A percentile compares a stretch with the other conserved stretches of the same genome.
Evolutionary conservation across 495 filamentous ascomycete genomes (phyloP).

Genomic region (Aspergillus baeticus): DNA sequence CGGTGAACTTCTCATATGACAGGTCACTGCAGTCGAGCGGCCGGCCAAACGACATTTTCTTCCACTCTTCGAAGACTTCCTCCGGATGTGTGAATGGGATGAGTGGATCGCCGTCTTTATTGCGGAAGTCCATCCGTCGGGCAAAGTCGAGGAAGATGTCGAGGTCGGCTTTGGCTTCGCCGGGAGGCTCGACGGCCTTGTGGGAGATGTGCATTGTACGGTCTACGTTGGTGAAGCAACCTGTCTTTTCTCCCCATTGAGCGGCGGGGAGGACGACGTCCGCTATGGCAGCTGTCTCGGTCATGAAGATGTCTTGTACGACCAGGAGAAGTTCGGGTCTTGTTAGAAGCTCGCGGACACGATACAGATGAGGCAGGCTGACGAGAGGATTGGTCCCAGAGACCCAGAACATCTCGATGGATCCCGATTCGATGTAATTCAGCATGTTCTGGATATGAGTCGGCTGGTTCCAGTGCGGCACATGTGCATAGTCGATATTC

Average conservation of each 20-base stretch:
- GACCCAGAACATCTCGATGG: constrained; percentile 10
- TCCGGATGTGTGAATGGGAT: constrained; percentile 15
- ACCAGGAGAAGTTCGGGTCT: constrained; percentile 1
- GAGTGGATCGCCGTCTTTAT: constrained; percentile 20
- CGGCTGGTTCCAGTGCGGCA: constrained; percentile 8
- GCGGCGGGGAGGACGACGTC: constrained; percentile 21
- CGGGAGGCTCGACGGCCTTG: constrained; percentile 22
- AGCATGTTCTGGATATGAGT: constrained; percentile 9
- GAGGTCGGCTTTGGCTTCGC: constrained; percentile 12
- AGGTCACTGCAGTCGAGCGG: constrained; percentile 22
- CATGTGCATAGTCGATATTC: constrained; percentile 1
- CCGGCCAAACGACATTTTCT: constrained; percentile 17
- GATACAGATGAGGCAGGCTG: constrained; percentile 8
- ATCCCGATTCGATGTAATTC: not conserved
- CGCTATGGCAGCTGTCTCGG: constrained; percentile 4
- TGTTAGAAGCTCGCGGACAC: constrained; percentile 1
- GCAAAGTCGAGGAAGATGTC: constrained; percentile 25
- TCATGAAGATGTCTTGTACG: constrained; percentile 3
- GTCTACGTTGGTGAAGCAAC: constrained; percentile 25
- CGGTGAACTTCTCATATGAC: not conserved
- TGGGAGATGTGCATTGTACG: constrained; percentile 23
- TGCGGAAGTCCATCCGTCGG: constrained; percentile 18
- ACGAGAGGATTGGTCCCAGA: constrained; percentile 6
- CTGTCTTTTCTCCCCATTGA: constrained; percentile 24
- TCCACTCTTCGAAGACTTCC: constrained; percentile 24